These are phyloP conservation scores for Trypanosoma caninum DNA, from an alignment of 208 protist species.

Conservation along the genomic window DNA sequence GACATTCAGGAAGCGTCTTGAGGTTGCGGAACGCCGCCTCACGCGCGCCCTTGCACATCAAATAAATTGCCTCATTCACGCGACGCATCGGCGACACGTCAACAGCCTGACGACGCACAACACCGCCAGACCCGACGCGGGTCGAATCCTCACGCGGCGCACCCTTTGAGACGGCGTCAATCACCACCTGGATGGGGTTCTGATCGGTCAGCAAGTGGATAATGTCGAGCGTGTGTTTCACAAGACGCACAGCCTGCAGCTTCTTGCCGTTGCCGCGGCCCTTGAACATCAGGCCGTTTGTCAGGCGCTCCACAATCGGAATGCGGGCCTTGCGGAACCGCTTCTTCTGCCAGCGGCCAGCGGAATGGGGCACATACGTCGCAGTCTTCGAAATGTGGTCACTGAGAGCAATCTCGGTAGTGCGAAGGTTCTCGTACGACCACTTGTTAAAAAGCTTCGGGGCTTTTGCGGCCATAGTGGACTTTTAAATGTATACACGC, in stretches of 20 bases:
- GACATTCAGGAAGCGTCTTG: conserved; percentile 99
- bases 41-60: conserved; percentile 97
- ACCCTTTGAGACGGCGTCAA: conserved; percentile 98
- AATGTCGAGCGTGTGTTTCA: conserved; percentile 99
- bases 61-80: conserved; percentile 98
- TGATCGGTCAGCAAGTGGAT: conserved; percentile 98
- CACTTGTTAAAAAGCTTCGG: conserved; percentile 93
- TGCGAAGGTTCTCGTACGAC: conserved; percentile 81
- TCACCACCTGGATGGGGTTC: conserved; percentile 99
- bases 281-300: conserved; percentile 98
- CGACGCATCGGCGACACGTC: conserved; percentile 99
- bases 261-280: conserved; percentile 99
- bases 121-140: conserved; percentile 99
- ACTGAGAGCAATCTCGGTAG: conserved; percentile 86
- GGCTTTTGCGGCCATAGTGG: conserved; percentile 52
- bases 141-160: conserved; percentile 99
- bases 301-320: conserved; percentile 94
- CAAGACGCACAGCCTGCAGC: conserved; percentile 98
- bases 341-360: conserved; percentile 94
- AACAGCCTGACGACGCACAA: conserved; percentile 99
- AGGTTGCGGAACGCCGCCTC: conserved; percentile 99
- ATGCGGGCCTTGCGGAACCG: conserved; percentile 98
- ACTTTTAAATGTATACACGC: too few relatives aligned
- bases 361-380: conserved; percentile 98
- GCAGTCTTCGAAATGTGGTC: conserved; percentile 98